Base-by-base conservation (phyloP, 192 early-diverging fungal species). In the Coemansia asiatica region DNA sequence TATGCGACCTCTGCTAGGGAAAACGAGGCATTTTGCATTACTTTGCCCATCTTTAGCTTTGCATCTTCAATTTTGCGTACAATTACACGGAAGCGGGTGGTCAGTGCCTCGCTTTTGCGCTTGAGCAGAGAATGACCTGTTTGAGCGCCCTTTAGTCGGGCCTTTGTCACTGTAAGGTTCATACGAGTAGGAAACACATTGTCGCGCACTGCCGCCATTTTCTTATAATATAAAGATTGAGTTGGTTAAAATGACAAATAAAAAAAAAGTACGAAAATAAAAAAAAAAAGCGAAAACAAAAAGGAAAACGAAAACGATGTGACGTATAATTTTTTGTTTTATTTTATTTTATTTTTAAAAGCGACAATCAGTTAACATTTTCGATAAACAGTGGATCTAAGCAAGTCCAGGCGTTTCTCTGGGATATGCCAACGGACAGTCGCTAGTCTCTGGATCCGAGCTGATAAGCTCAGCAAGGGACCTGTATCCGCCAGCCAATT, bases 51-150 rank as follows among this genome's bases (percentile, higher is more conserved):
- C 84, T 97, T 95, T 47, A 90, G 82, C 70, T 99, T 99, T 49
- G 95, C 96, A 80, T 98, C 95, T 74, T 98, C 92, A 83, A 99
- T 98, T 77, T 98, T 98, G 78, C 90, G 89, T 23, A 94, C 85
- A 65, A 99, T 98, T 35, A 89, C 86, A 50, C 97, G 83, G 83
- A 99, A 99, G 23, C 97, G 88, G 46, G 93, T 89, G 4, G 96
- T 95, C 27, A 99, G 82, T 0, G 97, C 97, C 75, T 99, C 97
- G 65, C 90, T 91, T 81, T 99, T 99, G 63, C 97, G 86, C 84
- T 99, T 99, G 48, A 99, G 83, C 54, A 99, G 89, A 6, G 92
- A 95, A 78, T 99, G 97, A 21, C 97, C 97, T 2, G 94, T 98
- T 61, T 97, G 92, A 19, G 97, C 97, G 12, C 97, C 97, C 83